Base-by-base conservation (phyloP, 257 asterid genomes). In the Penstemon barbatus region DNA sequence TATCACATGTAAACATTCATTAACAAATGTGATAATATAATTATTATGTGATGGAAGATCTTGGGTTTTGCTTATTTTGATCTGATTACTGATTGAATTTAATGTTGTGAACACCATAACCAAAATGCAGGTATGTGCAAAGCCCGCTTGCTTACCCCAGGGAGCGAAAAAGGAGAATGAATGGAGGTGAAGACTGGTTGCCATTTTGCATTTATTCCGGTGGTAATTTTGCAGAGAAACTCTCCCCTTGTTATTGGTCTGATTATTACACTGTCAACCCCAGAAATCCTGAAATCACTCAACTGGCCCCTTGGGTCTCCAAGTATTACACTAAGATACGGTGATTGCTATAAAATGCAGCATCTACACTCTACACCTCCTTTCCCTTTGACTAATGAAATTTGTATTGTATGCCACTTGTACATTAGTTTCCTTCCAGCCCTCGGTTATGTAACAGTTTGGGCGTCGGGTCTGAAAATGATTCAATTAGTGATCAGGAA, bases 291-390 rank as follows among this genome's bases (percentile, higher is more conserved):
- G 81, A 87, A 11, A 55, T 72, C 69, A 91, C 88, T 57, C 65
- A 84, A 68, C 91, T 89, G 3, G 96, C 96, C 33, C 97, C 97
- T 3, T 91, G 97, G 96, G 97, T 89, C 2, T 83, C 95, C 77
- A 81, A 79, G 78, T 87, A 73, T 44, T 91, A 91, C 73, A 4
- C 81, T 48, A 77, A 79, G 76, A 52, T 70, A 48, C 40, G 65
- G 48, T 78, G 55, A 59, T 39, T 60, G 65, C 33, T 25, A 25
- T 25, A 25, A 1, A 25, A 25, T 25, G 33, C 33, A 25, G 33
- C 33, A 25, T 25, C 33, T 25, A 25, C 33, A 25, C 33, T 25
- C 33, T 25, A 25, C 2, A 25, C 2, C 33, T 25, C 33, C 33
- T 25, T 25, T 25, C 33, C 33, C 33, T 0, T 25, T 2, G 33